Conservation (phyloP, 345 rosid species). For the Fremontodendron californicum region DNA sequence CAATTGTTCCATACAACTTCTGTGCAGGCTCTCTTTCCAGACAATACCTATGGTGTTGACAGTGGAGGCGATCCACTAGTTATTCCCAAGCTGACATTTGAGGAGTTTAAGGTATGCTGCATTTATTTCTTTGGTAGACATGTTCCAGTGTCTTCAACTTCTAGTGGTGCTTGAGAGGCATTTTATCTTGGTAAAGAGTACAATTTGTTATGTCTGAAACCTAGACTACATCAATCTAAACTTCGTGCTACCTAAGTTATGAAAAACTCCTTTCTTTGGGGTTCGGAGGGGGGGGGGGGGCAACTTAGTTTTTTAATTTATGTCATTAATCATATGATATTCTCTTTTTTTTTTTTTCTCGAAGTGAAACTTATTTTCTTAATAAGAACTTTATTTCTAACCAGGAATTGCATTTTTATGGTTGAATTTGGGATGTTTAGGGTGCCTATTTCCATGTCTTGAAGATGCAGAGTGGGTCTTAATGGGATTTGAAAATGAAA, state of each 20-base stretch:
- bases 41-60: constrained; percentile 93
- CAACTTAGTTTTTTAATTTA: not conserved
- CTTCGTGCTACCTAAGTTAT: not conserved
- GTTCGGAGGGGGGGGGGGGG: not conserved
- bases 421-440: not conserved
- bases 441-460: not conserved
- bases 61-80: constrained; percentile 96
- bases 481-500: not conserved
- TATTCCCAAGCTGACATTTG: constrained; percentile 82
- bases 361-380: not conserved
- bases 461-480: not conserved
- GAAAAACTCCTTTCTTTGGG: not conserved
- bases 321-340: too few relatives aligned
- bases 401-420: not conserved
- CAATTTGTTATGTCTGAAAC: not conserved
- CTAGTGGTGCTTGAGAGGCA: not conserved
- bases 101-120: constrained; percentile 70
- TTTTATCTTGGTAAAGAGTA: constrained; percentile 8
- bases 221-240: not conserved
- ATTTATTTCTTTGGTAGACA: not conserved
- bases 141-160: not conserved
- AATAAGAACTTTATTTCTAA: not conserved
- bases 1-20: constrained; percentile 19
- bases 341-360: too few relatives aligned
- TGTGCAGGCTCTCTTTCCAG: constrained; percentile 80